These are phyloP conservation scores for Limnanthes douglasii DNA, from an alignment of 345 rosid genomes.

Conservation along the genomic window DNA sequence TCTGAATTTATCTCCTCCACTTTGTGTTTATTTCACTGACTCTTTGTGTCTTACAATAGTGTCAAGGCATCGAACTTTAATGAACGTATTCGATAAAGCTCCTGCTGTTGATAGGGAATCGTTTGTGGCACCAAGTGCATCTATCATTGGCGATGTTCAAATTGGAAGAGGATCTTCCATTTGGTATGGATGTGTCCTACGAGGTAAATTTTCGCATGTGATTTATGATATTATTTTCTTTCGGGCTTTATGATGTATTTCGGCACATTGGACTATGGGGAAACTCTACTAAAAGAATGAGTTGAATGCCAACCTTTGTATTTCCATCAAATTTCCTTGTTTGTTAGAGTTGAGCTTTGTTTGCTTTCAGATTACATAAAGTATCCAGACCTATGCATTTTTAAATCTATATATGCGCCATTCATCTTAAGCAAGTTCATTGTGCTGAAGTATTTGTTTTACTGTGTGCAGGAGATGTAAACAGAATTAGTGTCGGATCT, in stretches of 20 bases:
- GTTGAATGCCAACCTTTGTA: no score
- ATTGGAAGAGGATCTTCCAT: constrained; percentile 74
- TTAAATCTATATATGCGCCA: no score
- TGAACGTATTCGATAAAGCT: constrained; percentile 82
- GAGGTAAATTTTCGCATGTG: constrained; percentile 40
- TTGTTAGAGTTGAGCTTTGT: no score
- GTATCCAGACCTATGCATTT: no score
- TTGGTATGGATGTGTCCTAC: constrained; percentile 93
- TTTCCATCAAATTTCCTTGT: no score
- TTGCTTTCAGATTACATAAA: no score
- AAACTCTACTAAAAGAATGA: no score
- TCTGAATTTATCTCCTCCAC: not conserved
- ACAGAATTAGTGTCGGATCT: constrained; percentile 64
- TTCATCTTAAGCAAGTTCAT: no score
- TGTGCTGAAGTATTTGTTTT: no score
- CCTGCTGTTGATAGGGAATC: constrained; percentile 71
- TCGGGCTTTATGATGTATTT: not conserved
- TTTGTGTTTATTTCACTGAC: not conserved
- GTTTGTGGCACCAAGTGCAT: constrained; percentile 93
- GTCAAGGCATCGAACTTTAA: constrained; percentile 87
- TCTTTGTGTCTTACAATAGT: constrained; percentile 21
- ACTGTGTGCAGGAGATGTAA: constrained; percentile 56
- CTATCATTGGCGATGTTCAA: constrained; percentile 71
- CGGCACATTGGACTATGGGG: not conserved
- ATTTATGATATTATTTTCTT: constrained; percentile 5